Percentiles rank a stretch among this genome's conserved stretches.
Evolutionary conservation across 306 rosid genomes (phyloP).

Genomic region (peach (Prunus persica)): DNA sequence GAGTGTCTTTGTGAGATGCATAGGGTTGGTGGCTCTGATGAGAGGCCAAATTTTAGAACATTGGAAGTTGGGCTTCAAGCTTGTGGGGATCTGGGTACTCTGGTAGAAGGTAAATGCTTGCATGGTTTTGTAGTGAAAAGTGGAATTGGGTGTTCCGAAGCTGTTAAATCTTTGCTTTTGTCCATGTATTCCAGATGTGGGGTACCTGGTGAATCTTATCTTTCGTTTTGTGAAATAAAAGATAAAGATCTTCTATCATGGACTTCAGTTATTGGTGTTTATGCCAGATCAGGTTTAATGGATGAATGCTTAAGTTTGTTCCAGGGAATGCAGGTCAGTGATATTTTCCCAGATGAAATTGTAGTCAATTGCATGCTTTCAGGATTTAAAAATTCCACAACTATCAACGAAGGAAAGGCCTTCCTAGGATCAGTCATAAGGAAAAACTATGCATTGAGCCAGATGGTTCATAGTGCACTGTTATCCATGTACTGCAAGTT

Average conservation of each 20-base stretch:
- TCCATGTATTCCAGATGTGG: constrained; percentile 71
- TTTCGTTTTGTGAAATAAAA: constrained; percentile 41
- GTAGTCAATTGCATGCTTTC: constrained; percentile 56
- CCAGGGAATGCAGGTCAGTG: constrained; percentile 48
- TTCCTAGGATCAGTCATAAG: constrained; percentile 60
- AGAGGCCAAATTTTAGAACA: constrained; percentile 60
- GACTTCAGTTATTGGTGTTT: constrained; percentile 60
- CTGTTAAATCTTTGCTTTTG: constrained; percentile 52
- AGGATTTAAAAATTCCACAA: constrained; percentile 53
- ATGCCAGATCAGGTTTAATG: constrained; percentile 61
- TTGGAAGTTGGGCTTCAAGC: constrained; percentile 75
- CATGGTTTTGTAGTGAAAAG: constrained; percentile 55
- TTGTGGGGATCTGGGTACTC: constrained; percentile 57
- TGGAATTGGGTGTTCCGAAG: constrained; percentile 49
- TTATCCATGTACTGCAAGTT: constrained; percentile 71
- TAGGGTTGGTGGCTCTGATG: constrained; percentile 43
- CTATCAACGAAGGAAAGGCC: constrained; percentile 48
- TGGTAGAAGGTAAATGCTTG: constrained; percentile 58
- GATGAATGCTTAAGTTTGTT: constrained; percentile 47
- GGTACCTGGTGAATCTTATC: constrained; percentile 49
- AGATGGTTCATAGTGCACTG: constrained; percentile 43
- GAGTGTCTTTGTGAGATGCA: constrained; percentile 65
- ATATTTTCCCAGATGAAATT: constrained; percentile 53
- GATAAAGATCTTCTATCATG: constrained; percentile 64
- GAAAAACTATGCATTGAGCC: constrained; percentile 32